A percentile compares a stretch with the other conserved stretches of the same genome.
phyloP scores from a whole-genome alignment of 2,329 filamentous ascomycete species.

The Pseudomassariella vexata region DNA sequence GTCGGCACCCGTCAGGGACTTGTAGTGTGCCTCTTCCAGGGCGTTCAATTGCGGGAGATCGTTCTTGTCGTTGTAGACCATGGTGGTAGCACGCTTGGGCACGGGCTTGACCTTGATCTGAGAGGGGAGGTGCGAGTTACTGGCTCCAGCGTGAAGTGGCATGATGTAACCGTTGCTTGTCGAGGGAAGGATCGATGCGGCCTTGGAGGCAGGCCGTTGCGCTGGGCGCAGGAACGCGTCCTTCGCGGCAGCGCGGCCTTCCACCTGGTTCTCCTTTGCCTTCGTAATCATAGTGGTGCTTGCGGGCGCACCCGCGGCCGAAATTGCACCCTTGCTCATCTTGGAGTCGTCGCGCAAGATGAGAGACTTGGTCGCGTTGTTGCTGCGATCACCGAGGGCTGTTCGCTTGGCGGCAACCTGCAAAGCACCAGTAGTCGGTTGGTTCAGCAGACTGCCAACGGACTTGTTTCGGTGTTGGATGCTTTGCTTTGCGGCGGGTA shows the following conservation, averaged over 20 bases:
- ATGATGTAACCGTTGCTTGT: slow-evolving; percentile 11
- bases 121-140: slow-evolving; percentile 4
- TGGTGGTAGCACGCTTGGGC: slow-evolving; percentile 10
- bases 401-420: slow-evolving; percentile 68
- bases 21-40: background rate
- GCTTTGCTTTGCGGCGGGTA: slow-evolving; percentile 48
- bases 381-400: slow-evolving; percentile 79
- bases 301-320: slow-evolving; percentile 13
- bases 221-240: slow-evolving; percentile 33
- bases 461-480: slow-evolving; percentile 83
- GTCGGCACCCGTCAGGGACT: too few species aligned
- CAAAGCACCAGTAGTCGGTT: slow-evolving; percentile 45
- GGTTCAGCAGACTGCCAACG: slow-evolving; percentile 51
- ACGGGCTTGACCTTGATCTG: slow-evolving; percentile 1
- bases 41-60: background rate
- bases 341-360: slow-evolving; percentile 18
- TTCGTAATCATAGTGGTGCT: slow-evolving; percentile 20
- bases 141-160: slow-evolving; percentile 1
- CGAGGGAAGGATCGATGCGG: slow-evolving; percentile 12
- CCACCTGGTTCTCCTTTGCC: slow-evolving; percentile 37
- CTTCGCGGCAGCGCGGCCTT: slow-evolving; percentile 18
- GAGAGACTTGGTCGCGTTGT: slow-evolving; percentile 48
- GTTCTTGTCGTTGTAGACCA: slow-evolving; percentile 20
- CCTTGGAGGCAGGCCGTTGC: slow-evolving; percentile 21
- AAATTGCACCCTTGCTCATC: slow-evolving; percentile 23